Percentiles rank a stretch among this genome's conserved stretches.
Evolutionary conservation across 495 filamentous ascomycete species (phyloP).

Genomic region (Aspergillus nanangensis): DNA sequence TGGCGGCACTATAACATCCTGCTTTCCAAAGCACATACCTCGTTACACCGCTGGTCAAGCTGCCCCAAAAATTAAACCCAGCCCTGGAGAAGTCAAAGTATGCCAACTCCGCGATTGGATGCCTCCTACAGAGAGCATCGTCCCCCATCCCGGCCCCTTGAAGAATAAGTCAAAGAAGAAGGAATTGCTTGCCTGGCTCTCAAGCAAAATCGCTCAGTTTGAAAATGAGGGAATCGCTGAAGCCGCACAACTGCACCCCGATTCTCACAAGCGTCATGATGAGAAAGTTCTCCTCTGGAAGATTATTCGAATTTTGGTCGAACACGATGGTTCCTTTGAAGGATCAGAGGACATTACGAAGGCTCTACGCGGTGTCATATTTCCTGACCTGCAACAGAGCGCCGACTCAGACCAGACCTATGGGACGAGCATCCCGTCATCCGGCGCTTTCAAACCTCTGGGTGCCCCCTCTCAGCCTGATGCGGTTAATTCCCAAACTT

Average conservation of each 20-base stretch:
- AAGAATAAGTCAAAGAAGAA: constrained; percentile 93
- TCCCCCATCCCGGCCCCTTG: constrained; percentile 85
- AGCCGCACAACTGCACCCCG: constrained; percentile 43
- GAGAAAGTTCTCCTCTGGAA: constrained; percentile 90
- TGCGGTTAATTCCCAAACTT: constrained; percentile 57
- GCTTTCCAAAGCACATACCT: constrained; percentile 84
- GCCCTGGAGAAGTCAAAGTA: constrained; percentile 78
- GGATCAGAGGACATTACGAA: constrained; percentile 68
- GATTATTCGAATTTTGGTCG: constrained; percentile 71
- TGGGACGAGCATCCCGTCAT: constrained; percentile 13
- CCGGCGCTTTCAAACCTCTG: constrained; percentile 24
- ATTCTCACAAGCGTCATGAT: constrained; percentile 62
- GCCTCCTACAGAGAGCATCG: constrained; percentile 63
- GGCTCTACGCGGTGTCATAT: constrained; percentile 68
- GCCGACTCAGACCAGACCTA: constrained; percentile 26
- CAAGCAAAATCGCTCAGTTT: constrained; percentile 62
- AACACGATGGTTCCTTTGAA: constrained; percentile 80
- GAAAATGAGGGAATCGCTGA: constrained; percentile 55
- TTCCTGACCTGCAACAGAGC: constrained; percentile 50
- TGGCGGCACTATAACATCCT: constrained; percentile 75
- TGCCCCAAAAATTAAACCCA: constrained; percentile 74
- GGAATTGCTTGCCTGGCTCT: constrained; percentile 81
- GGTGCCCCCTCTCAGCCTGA: constrained; percentile 46
- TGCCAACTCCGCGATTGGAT: constrained; percentile 64
- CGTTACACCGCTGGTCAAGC: constrained; percentile 72